phyloP scores from a whole-genome alignment of 1,139 yeast species.

The Debaryomyces psychrophilus region DNA sequence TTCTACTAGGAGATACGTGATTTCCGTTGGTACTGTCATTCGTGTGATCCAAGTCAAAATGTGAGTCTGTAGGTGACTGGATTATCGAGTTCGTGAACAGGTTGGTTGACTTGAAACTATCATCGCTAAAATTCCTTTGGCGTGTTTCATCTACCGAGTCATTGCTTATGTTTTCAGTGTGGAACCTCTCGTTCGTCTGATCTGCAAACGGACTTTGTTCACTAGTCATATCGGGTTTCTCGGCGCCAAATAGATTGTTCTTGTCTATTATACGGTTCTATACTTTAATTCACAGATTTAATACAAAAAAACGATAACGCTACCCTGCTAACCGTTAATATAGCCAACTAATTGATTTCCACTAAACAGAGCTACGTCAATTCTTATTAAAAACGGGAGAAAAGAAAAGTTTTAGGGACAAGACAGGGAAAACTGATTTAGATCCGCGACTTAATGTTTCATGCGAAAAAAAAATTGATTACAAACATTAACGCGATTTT shows the following conservation, averaged over 20 bases:
- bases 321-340: neutral
- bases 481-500: slow-evolving; percentile 9
- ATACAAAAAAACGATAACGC: neutral
- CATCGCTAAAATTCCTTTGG: slow-evolving; percentile 23
- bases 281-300: neutral
- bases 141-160: neutral
- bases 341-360: slow-evolving; percentile 1
- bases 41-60: slow-evolving; percentile 13
- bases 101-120: slow-evolving; percentile 20
- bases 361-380: neutral
- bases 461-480: slow-evolving; percentile 9
- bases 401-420: slow-evolving; percentile 1
- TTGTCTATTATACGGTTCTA: neutral
- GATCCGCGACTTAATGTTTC: slow-evolving; percentile 7
- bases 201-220: slow-evolving; percentile 21
- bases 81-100: slow-evolving; percentile 14
- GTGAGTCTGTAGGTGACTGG: slow-evolving; percentile 6
- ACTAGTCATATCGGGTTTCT: slow-evolving; percentile 3
- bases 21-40: slow-evolving; percentile 20
- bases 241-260: neutral
- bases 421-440: slow-evolving; percentile 4
- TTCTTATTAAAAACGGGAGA: slow-evolving; percentile 3
- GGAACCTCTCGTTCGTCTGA: slow-evolving; percentile 14
- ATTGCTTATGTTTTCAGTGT: slow-evolving; percentile 10
- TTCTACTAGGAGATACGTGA: slow-evolving; percentile 20